Evolutionary conservation across 2,329 filamentous ascomycete species (phyloP), one percentile per base, ranked within the genome.

Genomic region (Colletotrichum eleusines): DNA sequence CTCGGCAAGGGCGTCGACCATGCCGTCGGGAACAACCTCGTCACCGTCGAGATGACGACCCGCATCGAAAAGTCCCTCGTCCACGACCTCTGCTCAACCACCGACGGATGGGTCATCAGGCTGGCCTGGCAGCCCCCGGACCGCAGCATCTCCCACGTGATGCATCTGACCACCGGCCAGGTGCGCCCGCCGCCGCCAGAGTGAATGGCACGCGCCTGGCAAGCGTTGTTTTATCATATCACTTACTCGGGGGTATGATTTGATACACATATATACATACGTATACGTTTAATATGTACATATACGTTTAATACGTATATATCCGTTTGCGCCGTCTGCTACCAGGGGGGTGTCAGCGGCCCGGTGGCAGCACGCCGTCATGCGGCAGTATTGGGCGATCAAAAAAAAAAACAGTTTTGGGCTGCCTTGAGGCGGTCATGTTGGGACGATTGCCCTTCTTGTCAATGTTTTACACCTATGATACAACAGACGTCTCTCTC

Each of bases 401-500:
- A n/a, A 48, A 6, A 23, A 48, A 31, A 31, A 28, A 31, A 23
- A 40, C 33, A 48, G 38, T 12, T 26, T 57, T 48, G 28, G 31
- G 31, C 59, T 28, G 53, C 28, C 58, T 54, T 16, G 16, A 50
- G 58, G 58, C 28, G 44, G 31, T 42, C 48, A 20, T 26, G 44
- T 57, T 63, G 59, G 64, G 58, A 63, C 59, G 53, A 63, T 50
- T 63, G 55, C 68, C 65, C 66, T 68, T 71, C 66, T 57, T 61
- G 51, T 59, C 65, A 71, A 60, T 72, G 64, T 73, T 71, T 68
- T 73, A 73, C 71, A 73, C 64, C 69, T 72, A 72, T 73, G 69
- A 72, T 73, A 73, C 71, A 73, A 58, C 60, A 60, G 55, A 68
- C 64, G 64, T 71, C 69, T 69, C 59, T 73, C 63, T 31, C 57